Evolutionary conservation across 768 basidiomycete genomes (phyloP), one percentile per base, ranked within the genome.

Genomic region (Lentinula sp.): DNA sequence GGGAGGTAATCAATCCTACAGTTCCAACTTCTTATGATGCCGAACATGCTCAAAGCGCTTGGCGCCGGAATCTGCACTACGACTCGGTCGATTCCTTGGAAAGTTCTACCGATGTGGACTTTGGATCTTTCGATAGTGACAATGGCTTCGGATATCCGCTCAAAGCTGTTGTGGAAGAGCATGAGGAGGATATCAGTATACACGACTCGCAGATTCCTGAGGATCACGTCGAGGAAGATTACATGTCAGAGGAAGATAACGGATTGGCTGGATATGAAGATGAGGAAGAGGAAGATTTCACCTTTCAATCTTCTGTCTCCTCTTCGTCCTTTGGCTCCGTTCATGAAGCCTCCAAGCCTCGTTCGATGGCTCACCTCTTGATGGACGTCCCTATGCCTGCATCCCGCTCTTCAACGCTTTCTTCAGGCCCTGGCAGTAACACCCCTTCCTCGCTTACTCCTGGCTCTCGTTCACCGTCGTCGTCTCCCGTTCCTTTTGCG

Each of bases 101-200:
- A 64, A 88, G 86, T 4, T 71, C 74, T 11, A 89, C 87, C 0
- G 88, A 89, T 65, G 86, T 89, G n/a, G 89, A 90, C 63, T 79
- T 77, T 10, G 76, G 72, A 10, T 74, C 71, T 2, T 69, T 75
- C 15, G 82, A 83, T 46, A 68, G 71, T 46, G 70, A 71, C 56
- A 69, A 71, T 11, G 76, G 76, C 53, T 73, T 76, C 51, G 74
- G 74, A 43, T 79, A 81, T 64, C 70, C 80, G 21, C 74, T 87
- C 65, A 84, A 85, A 67, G 75, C 78, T 21, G 85, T 88, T 11
- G 73, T 72, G 21, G 88, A 89, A 66, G 88, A 83, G 48, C 73
- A 75, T 1, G 78, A 79, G 53, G 76, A 74, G 13, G 53, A 61
- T 16, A 28, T 59, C 8, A 45, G 49, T 32, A 10, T 56, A 11